A percentile compares a stretch with the other conserved stretches of the same genome.
These are phyloP conservation scores for Diaporthe helianthi DNA, from an alignment of 2,329 filamentous ascomycete species.

Conservation along the genomic window DNA sequence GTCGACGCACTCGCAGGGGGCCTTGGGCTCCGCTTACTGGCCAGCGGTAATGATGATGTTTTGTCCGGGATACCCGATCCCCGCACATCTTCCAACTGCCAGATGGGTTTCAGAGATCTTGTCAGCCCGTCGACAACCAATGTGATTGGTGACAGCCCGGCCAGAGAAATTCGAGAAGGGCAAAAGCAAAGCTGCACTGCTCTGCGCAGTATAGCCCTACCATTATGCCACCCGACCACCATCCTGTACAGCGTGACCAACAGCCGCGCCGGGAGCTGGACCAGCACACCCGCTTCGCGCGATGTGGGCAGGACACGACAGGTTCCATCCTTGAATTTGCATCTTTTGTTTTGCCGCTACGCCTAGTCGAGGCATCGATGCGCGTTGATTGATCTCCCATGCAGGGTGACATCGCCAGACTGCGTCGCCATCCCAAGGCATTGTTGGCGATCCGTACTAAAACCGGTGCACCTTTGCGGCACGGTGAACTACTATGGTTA, in stretches of 20 bases:
- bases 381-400: slow-evolving; percentile 22
- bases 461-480: not conserved
- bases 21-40: not conserved
- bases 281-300: slow-evolving; percentile 23
- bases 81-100: not conserved
- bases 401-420: slow-evolving; percentile 26
- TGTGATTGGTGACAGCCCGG: slow-evolving; percentile 16
- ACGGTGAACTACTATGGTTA: slow-evolving; percentile 2
- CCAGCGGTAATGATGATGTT: not conserved
- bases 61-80: slow-evolving; percentile 2
- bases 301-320: not conserved
- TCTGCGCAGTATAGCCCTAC: slow-evolving; percentile 19
- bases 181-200: slow-evolving; percentile 14
- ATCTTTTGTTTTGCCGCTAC: not conserved
- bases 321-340: slow-evolving; percentile 11
- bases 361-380: slow-evolving; percentile 24
- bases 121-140: not conserved
- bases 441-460: slow-evolving; percentile 1
- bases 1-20: slow-evolving; percentile 17
- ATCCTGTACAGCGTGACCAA: slow-evolving; percentile 1
- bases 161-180: slow-evolving; percentile 5
- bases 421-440: not conserved
- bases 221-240: not conserved
- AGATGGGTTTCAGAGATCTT: slow-evolving; percentile 16
- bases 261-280: slow-evolving; percentile 14